Base-by-base conservation (phyloP, 495 filamentous ascomycete species). In the Aspergillus cristatus region DNA sequence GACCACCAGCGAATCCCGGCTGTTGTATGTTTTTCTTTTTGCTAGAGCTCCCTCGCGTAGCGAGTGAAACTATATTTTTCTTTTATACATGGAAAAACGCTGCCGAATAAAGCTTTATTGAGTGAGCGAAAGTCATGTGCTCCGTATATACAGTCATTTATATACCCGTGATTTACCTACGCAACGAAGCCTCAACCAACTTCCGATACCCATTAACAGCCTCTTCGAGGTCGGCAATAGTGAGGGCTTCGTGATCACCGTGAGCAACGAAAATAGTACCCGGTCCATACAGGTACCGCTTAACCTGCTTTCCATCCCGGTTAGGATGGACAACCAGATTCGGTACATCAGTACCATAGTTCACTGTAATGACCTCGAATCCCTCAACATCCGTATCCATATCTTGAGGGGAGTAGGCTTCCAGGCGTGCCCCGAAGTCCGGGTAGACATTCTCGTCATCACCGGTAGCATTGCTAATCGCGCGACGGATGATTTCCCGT, bases 291-390 rank as follows among this genome's bases (percentile, higher is more conserved):
- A 94, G 64, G 57, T 94, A 97, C 36, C 79, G 72, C 59, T 81
- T 84, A 34, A 90, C 82, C 1, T n/a, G 24, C 16, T 26, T 39
- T 0, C 41, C 47, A 11, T 39, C 47, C 5, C 15, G 32, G 3
- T 47, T 51, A 8, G 38, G 33, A 18, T 49, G 42, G 8, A 68
- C 38, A 18, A 78, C 68, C 30, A 97, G 53, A 41, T 86, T 79
- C 1, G 85, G 83, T 22, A 95, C 79, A 59, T 97, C 90, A 7
- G 90, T 97, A 3, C 90, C 90, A 53, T 96, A 97, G 43, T 93
- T 94, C 2, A 86, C 85, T 1, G 82, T 76, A 8, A 77, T 78
- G 0, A 76, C 78, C 20, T 88, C 74, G 41, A 95, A 95, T 0
- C 86, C 88, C 7, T 81, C 72, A 12, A 97, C 76, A 56, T 94